These are phyloP conservation scores for Mucuna pruriens DNA, from an alignment of 306 rosid species.

Conservation along the genomic window DNA sequence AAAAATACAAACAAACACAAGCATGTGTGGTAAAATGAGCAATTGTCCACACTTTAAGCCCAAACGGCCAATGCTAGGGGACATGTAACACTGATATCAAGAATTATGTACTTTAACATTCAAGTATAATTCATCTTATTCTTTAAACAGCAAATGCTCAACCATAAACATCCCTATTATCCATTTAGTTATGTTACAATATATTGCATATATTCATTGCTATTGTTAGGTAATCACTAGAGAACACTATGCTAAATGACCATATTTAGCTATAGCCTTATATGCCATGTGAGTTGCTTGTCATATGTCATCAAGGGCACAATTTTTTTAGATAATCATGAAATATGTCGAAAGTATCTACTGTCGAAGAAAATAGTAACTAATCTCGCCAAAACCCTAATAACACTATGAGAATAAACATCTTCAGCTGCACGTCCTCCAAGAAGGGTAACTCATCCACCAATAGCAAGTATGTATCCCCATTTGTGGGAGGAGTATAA, in stretches of 20 bases:
- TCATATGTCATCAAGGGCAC: conserved; percentile 90
- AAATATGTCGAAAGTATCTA: no score
- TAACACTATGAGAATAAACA: conserved; percentile 83
- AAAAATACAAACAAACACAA: not conserved
- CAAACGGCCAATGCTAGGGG: not conserved
- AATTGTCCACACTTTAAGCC: not conserved
- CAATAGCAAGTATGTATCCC: conserved; percentile 93
- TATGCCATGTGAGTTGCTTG: conserved; percentile 98
- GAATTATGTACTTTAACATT: conserved; percentile 11
- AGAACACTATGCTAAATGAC: conserved; percentile 44
- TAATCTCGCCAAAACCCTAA: no score
- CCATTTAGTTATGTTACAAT: not conserved
- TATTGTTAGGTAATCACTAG: not conserved
- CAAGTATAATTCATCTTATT: not conserved
- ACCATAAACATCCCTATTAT: not conserved
- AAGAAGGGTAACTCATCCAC: conserved; percentile 95
- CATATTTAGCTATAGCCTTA: conserved; percentile 97
- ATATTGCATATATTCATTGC: conserved; percentile 15
- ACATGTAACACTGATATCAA: not conserved
- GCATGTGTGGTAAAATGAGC: not conserved
- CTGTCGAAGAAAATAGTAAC: no score
- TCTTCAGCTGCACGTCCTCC: conserved; percentile 99
- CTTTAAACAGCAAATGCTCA: not conserved
- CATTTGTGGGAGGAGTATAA: conserved; percentile 85
- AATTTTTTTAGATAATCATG: no score